These are phyloP conservation scores for Scedosporium boydii DNA, from an alignment of 2,329 filamentous ascomycete species.

Conservation along the genomic window DNA sequence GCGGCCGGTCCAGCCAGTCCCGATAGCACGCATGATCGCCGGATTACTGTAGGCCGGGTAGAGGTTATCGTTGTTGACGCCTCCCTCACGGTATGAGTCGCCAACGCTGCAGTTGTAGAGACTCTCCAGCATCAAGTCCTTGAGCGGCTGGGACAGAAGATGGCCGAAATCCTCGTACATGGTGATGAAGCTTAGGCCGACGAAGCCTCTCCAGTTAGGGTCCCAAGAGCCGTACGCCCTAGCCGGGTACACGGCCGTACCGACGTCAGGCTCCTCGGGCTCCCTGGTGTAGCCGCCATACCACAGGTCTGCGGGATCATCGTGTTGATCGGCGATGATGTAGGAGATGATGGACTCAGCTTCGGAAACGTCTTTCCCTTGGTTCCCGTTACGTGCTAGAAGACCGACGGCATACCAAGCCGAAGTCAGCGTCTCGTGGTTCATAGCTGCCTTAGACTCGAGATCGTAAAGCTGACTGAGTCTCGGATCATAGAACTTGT, in stretches of 20 bases:
- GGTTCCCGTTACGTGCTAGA: constrained; percentile 36
- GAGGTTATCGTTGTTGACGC: constrained; percentile 50
- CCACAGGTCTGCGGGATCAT: constrained; percentile 43
- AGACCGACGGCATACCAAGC: constrained; percentile 52
- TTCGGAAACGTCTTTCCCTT: constrained; percentile 35
- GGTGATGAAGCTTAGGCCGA: constrained; percentile 49
- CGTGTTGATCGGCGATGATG: constrained; percentile 42
- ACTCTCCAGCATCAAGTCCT: constrained; percentile 38
- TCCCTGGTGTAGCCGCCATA: constrained; percentile 42
- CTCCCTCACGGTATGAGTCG: constrained; percentile 52
- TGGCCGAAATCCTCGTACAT: constrained; percentile 48
- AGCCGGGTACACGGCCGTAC: constrained; percentile 37
- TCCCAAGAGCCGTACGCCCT: constrained; percentile 50
- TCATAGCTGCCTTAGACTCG: constrained; percentile 30
- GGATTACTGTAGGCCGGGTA: constrained; percentile 55
- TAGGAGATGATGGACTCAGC: constrained; percentile 45
- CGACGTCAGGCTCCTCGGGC: constrained; percentile 49
- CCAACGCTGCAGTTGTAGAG: constrained; percentile 46
- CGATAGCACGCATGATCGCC: constrained; percentile 53
- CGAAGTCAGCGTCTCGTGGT: constrained; percentile 47
- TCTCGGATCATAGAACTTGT: constrained; percentile 40
- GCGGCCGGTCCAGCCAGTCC: constrained; percentile 48
- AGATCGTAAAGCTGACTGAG: constrained; percentile 45
- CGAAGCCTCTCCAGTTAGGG: constrained; percentile 55
- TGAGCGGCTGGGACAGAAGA: constrained; percentile 27